These are phyloP conservation scores for Microdochium nivale DNA, from an alignment of 2,329 filamentous ascomycete species.

Conservation along the genomic window DNA sequence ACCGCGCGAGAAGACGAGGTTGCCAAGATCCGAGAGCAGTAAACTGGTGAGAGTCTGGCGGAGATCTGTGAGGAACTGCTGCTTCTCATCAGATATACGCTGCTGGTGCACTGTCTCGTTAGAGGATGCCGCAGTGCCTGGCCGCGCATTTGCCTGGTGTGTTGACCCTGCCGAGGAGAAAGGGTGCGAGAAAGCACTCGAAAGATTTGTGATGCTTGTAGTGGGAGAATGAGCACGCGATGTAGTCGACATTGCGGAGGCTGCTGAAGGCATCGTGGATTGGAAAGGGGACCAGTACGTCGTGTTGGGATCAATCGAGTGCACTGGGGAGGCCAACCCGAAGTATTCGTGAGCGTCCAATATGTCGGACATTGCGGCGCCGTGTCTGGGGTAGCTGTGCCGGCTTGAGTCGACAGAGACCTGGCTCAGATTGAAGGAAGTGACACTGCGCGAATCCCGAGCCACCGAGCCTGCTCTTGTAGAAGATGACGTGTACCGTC, in stretches of 20 bases:
- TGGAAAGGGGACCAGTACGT: constrained; percentile 91
- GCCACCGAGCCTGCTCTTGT: constrained; percentile 42
- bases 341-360: constrained; percentile 66
- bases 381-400: constrained; percentile 49
- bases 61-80: constrained; percentile 67
- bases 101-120: constrained; percentile 59
- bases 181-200: constrained; percentile 36
- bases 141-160: constrained; percentile 41
- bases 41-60: constrained; percentile 76
- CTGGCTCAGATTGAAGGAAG: constrained; percentile 56
- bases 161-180: constrained; percentile 33
- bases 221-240: constrained; percentile 54
- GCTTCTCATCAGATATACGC: constrained; percentile 58
- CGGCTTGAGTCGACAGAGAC: constrained; percentile 63
- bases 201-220: constrained; percentile 51
- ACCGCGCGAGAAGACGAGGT: constrained; percentile 74
- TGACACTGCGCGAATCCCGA: constrained; percentile 48
- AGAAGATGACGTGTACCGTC: constrained; percentile 32
- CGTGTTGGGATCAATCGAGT: constrained; percentile 65
- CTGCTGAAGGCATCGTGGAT: constrained; percentile 53
- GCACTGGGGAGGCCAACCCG: constrained; percentile 56
- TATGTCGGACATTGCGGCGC: constrained; percentile 53
- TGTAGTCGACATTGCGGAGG: constrained; percentile 48
- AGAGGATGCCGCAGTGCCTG: constrained; percentile 58
- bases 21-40: constrained; percentile 81